Evolutionary conservation across 2,329 filamentous ascomycete species (phyloP).

Genomic region (Xylariaceae sp.): DNA sequence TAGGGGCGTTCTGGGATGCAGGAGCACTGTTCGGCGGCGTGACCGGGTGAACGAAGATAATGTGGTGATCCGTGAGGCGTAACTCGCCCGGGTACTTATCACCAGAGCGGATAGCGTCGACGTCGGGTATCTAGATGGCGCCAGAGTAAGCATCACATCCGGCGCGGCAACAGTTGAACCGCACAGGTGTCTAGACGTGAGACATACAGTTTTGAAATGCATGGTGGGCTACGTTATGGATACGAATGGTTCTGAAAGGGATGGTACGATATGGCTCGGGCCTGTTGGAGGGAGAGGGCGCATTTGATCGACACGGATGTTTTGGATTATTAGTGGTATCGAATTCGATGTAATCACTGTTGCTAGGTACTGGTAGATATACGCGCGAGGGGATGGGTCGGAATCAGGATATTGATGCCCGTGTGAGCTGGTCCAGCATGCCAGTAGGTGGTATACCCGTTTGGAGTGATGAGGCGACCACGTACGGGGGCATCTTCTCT

Average conservation of each 20-base stretch:
- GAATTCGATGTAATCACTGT: constrained; percentile 2
- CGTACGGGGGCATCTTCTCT: background rate
- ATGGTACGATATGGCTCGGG: constrained; percentile 5
- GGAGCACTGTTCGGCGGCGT: constrained; percentile 20
- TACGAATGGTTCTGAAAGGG: background rate
- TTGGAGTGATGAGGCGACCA: background rate
- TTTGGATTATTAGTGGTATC: background rate
- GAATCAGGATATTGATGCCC: background rate
- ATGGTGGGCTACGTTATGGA: constrained; percentile 20
- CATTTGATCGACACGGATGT: constrained; percentile 20
- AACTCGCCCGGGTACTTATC: constrained; percentile 52
- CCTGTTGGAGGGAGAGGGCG: constrained; percentile 17
- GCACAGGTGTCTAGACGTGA: constrained; percentile 1
- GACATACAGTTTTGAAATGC: constrained; percentile 30
- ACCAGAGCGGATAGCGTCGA: constrained; percentile 56
- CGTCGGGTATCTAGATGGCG: constrained; percentile 50
- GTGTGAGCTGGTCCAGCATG: background rate
- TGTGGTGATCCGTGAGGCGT: constrained; percentile 59
- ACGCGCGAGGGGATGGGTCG: background rate
- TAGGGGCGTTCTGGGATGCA: constrained; percentile 24
- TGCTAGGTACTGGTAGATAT: background rate
- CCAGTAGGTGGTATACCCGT: background rate
- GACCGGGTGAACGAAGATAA: constrained; percentile 35
- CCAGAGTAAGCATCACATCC: constrained; percentile 12
- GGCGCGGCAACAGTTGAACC: background rate